These are phyloP conservation scores for Russula earlei DNA, from an alignment of 768 basidiomycete genomes.

Conservation along the genomic window DNA sequence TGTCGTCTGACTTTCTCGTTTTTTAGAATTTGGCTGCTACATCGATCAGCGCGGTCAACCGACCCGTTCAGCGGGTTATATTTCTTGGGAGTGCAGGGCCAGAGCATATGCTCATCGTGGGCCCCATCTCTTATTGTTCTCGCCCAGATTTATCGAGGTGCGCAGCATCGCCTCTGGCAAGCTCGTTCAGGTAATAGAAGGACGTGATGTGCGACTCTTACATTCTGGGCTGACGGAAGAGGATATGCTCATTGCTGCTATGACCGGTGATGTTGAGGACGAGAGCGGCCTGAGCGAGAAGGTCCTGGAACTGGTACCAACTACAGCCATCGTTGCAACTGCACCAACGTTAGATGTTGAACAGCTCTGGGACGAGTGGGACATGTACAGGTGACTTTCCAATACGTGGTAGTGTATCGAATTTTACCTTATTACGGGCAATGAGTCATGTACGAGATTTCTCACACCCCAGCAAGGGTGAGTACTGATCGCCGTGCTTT, in stretches of 20 bases:
- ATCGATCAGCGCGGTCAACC: constrained; percentile 63
- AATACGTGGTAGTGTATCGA: too few species aligned
- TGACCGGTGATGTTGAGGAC: constrained; percentile 53
- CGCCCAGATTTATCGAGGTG: constrained; percentile 66
- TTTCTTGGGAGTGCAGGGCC: constrained; percentile 74
- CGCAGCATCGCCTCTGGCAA: constrained; percentile 52
- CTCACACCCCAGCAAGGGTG: too few species aligned
- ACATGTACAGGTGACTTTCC: constrained; percentile 8
- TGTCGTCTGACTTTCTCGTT: background rate
- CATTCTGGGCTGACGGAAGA: constrained; percentile 36
- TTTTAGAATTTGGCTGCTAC: constrained; percentile 63
- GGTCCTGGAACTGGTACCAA: constrained; percentile 62
- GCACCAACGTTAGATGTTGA: constrained; percentile 7
- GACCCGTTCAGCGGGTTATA: constrained; percentile 47
- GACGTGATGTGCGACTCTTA: constrained; percentile 55
- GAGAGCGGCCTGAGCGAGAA: constrained; percentile 48
- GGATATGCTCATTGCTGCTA: constrained; percentile 50
- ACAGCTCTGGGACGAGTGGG: constrained; percentile 21
- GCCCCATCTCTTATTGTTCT: constrained; percentile 62
- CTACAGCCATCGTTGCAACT: constrained; percentile 40
- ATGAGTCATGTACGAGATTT: too few species aligned
- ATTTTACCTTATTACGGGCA: too few species aligned
- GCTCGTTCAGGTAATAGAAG: constrained; percentile 80
- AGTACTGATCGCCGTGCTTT: too few species aligned
- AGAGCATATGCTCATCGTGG: constrained; percentile 51